Conservation (phyloP, 805 yeast genomes). For the Kodamaea leandrae region DNA sequence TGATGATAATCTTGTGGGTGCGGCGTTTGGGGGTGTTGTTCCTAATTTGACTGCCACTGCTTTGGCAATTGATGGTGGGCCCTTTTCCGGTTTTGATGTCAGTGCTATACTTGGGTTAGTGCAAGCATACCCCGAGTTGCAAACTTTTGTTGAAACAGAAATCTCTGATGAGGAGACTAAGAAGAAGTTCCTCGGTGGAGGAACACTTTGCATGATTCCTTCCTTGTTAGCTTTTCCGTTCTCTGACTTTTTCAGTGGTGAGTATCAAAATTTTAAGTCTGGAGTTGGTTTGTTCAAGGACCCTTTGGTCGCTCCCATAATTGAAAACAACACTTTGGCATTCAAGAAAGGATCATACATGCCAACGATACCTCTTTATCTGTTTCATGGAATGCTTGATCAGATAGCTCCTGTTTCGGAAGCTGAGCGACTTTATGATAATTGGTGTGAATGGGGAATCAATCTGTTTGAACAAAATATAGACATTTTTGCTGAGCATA, state of each 20-base stretch:
- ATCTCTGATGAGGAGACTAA: not conserved
- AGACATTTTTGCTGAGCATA: conserved; percentile 16
- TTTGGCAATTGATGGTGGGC: conserved; percentile 21
- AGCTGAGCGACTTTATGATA: conserved; percentile 8
- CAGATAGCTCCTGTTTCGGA: conserved; percentile 12
- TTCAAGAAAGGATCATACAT: conserved; percentile 7
- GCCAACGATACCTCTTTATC: conserved; percentile 13
- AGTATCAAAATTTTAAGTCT: conserved; percentile 8
- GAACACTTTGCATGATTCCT: conserved; percentile 1
- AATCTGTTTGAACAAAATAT: conserved; percentile 9
- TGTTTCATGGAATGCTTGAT: conserved; percentile 13
- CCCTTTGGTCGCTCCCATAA: conserved; percentile 12
- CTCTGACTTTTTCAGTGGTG: conserved; percentile 14
- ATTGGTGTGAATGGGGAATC: conserved; percentile 13
- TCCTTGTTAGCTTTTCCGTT: not conserved
- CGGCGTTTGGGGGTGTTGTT: conserved; percentile 36
- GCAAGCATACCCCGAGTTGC: conserved; percentile 30
- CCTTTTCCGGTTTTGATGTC: conserved; percentile 30
- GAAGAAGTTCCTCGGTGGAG: not conserved
- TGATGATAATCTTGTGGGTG: conserved; percentile 24
- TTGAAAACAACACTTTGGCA: conserved; percentile 25
- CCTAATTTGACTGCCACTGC: conserved; percentile 33
- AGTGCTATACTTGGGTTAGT: conserved; percentile 30
- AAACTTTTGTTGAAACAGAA: not conserved
- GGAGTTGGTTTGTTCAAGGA: conserved; percentile 19